Percentiles rank a stretch among this genome's conserved stretches.
These are phyloP conservation scores for Neonectria punicea DNA, from an alignment of 2,329 filamentous ascomycete species.

Conservation along the genomic window DNA sequence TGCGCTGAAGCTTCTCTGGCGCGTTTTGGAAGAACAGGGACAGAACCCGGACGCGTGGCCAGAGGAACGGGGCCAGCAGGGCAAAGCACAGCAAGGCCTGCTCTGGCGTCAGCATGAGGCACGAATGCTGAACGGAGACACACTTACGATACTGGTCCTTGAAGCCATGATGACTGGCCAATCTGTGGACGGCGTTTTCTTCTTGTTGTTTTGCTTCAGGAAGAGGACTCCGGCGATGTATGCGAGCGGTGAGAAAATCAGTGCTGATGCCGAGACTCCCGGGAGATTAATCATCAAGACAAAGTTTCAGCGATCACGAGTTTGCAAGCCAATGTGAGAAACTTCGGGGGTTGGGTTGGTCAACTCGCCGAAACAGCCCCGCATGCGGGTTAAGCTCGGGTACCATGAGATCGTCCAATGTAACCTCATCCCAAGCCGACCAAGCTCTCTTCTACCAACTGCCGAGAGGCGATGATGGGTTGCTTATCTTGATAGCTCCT, in stretches of 20 bases:
- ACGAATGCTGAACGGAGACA: neutral
- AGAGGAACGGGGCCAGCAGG: neutral
- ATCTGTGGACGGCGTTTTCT: neutral
- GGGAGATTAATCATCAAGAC: neutral
- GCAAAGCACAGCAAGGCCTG: neutral
- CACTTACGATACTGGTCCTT: neutral
- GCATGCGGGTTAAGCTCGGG: neutral
- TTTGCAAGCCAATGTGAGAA: neutral
- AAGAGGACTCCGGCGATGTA: neutral
- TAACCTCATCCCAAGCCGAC: neutral
- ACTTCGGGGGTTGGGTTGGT: no score
- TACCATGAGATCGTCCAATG: neutral
- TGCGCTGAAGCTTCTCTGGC: slow-evolving; percentile 41
- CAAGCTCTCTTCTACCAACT: neutral
- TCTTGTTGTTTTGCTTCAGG: neutral
- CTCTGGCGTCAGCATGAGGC: neutral
- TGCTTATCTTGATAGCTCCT: neutral
- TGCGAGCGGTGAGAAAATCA: neutral
- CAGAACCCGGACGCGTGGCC: neutral
- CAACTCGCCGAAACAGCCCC: neutral
- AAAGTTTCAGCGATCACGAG: neutral
- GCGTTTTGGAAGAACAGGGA: slow-evolving; percentile 44
- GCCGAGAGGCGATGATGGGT: neutral
- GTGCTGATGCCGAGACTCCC: neutral
- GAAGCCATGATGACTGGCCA: neutral